Percentiles rank a stretch among this genome's conserved stretches.
These are phyloP conservation scores for Cutaneotrichosporon sp. DNA, from an alignment of 1,284 basidiomycete species.

Conservation along the genomic window DNA sequence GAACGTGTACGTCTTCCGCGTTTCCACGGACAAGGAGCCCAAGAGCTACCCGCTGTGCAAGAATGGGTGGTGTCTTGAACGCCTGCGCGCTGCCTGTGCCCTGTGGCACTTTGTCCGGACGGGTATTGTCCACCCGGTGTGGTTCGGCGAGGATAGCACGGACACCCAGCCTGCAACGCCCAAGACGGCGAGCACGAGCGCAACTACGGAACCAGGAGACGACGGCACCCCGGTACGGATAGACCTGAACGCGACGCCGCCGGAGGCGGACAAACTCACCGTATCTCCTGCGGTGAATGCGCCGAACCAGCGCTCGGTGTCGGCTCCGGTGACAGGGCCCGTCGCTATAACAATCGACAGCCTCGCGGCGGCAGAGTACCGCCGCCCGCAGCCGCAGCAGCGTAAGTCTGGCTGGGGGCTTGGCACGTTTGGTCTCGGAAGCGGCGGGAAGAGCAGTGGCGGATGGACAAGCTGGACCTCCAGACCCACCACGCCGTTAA, in stretches of 20 bases:
- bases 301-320: background rate
- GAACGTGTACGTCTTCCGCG: constrained; percentile 48
- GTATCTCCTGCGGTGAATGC: constrained; percentile 7
- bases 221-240: background rate
- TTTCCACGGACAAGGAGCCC: constrained; percentile 41
- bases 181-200: background rate
- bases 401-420: constrained; percentile 16
- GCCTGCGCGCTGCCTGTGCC: constrained; percentile 79
- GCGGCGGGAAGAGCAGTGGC: background rate
- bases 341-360: constrained; percentile 2
- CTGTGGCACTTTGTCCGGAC: constrained; percentile 84
- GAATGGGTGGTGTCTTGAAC: constrained; percentile 53
- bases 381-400: background rate
- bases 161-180: background rate
- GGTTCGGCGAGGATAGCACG: constrained; percentile 65
- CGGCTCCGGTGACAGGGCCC: background rate
- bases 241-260: constrained; percentile 7
- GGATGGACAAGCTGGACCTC: constrained; percentile 5
- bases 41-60: constrained; percentile 66
- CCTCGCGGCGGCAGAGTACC: background rate
- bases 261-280: constrained; percentile 11
- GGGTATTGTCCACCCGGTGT: constrained; percentile 73
- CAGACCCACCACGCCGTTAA: constrained; percentile 1
- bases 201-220: background rate
- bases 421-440: constrained; percentile 9